Percentiles rank a stretch among this genome's conserved stretches.
phyloP scores from a whole-genome alignment of 495 filamentous ascomycete species.

The Amniculicola lignicola region DNA sequence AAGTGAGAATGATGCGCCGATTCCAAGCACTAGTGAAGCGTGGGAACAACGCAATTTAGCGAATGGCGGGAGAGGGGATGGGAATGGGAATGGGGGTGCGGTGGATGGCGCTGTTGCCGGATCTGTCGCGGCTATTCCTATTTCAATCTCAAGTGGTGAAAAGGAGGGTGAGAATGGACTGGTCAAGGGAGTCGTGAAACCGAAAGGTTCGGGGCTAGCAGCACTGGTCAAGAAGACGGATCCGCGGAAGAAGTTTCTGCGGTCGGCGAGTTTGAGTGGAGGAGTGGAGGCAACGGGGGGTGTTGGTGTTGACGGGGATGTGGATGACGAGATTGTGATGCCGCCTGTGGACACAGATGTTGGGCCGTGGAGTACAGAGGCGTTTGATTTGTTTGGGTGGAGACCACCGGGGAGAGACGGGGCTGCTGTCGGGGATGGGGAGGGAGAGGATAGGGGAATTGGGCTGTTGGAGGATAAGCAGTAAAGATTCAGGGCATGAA shows the following conservation, averaged over 20 bases:
- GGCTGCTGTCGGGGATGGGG: constrained; percentile 17
- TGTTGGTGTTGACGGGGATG: neutral
- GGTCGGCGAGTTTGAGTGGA: constrained; percentile 16
- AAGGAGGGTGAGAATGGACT: too few species aligned
- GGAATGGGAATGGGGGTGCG: neutral
- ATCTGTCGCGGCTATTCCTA: neutral
- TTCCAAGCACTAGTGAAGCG: constrained; percentile 6
- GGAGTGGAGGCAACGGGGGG: constrained; percentile 9
- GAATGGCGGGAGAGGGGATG: neutral
- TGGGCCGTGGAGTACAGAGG: constrained; percentile 58
- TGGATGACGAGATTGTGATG: constrained; percentile 5
- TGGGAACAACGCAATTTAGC: constrained; percentile 26
- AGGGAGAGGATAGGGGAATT: constrained; percentile 3
- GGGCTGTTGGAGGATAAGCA: constrained; percentile 18
- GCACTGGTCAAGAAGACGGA: constrained; percentile 25
- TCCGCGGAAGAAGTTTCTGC: constrained; percentile 20
- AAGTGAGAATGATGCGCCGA: constrained; percentile 28
- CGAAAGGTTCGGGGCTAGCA: constrained; percentile 18
- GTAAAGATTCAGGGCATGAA: too few species aligned
- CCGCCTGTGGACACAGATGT: constrained; percentile 35
- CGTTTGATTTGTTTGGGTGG: constrained; percentile 59
- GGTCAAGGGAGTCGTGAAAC: too few species aligned
- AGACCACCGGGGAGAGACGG: constrained; percentile 39
- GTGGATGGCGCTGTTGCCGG: neutral
- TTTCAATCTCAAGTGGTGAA: too few species aligned